Evolutionary conservation across 169 alveolate genomes (phyloP).

Genomic region (Besnoitia besnoiti): DNA sequence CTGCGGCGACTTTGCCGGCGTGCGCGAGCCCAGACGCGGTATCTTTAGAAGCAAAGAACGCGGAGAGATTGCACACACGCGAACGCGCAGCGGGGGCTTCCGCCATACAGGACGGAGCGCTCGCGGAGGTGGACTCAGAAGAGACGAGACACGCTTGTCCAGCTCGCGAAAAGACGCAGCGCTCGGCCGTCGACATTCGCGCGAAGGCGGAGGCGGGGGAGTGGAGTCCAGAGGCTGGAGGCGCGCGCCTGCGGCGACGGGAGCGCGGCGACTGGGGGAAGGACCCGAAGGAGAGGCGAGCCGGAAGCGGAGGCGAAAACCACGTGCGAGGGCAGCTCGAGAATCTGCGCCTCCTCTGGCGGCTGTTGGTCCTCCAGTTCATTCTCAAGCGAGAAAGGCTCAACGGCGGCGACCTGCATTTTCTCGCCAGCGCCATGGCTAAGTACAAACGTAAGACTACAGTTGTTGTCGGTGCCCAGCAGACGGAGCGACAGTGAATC

Average conservation of each 20-base stretch:
- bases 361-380: neutral
- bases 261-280: neutral
- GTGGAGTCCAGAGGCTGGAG: neutral
- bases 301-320: neutral
- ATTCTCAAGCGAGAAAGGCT: neutral
- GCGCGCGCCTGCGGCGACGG: neutral
- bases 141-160: too few species aligned
- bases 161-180: neutral
- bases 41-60: too few species aligned
- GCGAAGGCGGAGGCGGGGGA: too few species aligned
- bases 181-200: neutral
- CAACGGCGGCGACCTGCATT: slow-evolving; percentile 28
- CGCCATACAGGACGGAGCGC: too few species aligned
- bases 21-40: too few species aligned
- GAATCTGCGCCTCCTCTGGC: neutral
- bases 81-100: too few species aligned
- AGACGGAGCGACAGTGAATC: too few species aligned
- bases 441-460: slow-evolving; percentile 13
- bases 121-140: too few species aligned
- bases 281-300: neutral
- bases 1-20: too few species aligned
- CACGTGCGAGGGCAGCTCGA: neutral
- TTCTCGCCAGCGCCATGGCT: slow-evolving; percentile 39
- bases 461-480: neutral
- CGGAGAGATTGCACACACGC: too few species aligned